Evolutionary conservation across 331 rosid species (phyloP).

Genomic region (Saraca asoca): DNA sequence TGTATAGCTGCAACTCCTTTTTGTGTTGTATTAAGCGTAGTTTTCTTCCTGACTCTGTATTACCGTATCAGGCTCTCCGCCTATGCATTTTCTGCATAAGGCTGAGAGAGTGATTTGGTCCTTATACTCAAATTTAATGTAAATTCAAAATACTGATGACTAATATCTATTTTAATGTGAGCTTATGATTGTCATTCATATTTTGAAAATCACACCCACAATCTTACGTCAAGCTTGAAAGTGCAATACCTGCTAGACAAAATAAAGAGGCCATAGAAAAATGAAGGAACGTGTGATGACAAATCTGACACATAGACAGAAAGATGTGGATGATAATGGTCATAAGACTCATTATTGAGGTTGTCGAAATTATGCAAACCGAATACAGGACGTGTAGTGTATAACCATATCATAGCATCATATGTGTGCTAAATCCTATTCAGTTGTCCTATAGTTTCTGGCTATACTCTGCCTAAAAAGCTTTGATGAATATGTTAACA

Average conservation of each 20-base stretch:
- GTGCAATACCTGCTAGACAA: too few relatives aligned
- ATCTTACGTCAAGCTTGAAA: too few relatives aligned
- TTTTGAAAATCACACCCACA: too few relatives aligned
- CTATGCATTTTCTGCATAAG: constrained; percentile 52
- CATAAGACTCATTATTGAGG: constrained; percentile 40
- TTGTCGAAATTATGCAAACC: constrained; percentile 42
- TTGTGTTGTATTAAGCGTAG: constrained; percentile 50
- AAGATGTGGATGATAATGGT: constrained; percentile 42
- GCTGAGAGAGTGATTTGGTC: constrained; percentile 63
- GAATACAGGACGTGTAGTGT: not conserved
- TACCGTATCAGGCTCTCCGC: constrained; percentile 67
- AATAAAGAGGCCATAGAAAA: too few relatives aligned
- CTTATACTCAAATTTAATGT: constrained; percentile 33
- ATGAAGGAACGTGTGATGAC: too few relatives aligned
- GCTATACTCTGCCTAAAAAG: too few relatives aligned
- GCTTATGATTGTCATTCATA: constrained; percentile 15
- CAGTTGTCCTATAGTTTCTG: too few relatives aligned
- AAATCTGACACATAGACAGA: not conserved
- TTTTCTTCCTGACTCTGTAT: constrained; percentile 49
- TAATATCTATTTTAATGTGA: constrained; percentile 35
- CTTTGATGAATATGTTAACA: too few relatives aligned
- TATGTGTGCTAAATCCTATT: too few relatives aligned
- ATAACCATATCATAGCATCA: too few relatives aligned
- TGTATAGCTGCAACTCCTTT: constrained; percentile 38
- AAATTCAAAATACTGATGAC: constrained; percentile 34